Conservation (phyloP, 2,329 filamentous ascomycete species). For the Aspergillus hiratsukae region DNA sequence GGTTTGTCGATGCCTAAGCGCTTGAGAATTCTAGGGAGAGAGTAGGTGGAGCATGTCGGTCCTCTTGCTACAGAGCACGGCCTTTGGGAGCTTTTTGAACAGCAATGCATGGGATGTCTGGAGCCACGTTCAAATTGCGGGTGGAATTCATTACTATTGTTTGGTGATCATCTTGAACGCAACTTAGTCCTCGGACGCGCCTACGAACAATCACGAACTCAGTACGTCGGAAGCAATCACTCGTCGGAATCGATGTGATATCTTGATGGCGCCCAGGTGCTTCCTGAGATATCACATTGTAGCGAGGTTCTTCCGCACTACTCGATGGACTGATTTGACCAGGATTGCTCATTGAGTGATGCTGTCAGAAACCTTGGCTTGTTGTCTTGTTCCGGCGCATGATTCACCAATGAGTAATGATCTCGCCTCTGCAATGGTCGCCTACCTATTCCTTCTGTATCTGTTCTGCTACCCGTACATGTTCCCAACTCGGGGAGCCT, state of each 20-base stretch:
- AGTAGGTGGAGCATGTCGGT: conserved; percentile 49
- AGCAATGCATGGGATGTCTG: conserved; percentile 14
- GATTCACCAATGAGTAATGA: conserved; percentile 15
- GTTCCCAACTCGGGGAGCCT: conserved; percentile 43
- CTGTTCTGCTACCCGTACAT: conserved; percentile 42
- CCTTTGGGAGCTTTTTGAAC: conserved; percentile 45
- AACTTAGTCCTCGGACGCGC: conserved; percentile 24
- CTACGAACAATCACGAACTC: conserved; percentile 44
- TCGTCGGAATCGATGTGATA: conserved; percentile 52
- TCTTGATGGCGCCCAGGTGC: conserved; percentile 22
- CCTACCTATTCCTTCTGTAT: conserved; percentile 10
- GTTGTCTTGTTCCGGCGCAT: conserved; percentile 36
- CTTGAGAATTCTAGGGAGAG: conserved; percentile 42
- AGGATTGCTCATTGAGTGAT: conserved; percentile 23
- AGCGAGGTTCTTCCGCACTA: conserved; percentile 52
- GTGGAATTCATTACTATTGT: conserved; percentile 13
- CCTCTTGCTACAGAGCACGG: conserved; percentile 44
- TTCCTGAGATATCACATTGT: conserved; percentile 30
- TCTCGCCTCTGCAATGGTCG: conserved; percentile 14
- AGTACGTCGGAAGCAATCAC: conserved; percentile 38
- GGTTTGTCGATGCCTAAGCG: conserved; percentile 45
- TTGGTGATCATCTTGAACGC: conserved; percentile 30
- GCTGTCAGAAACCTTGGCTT: conserved; percentile 27
- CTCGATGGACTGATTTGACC: conserved; percentile 35
- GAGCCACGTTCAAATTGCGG: neutral